Percentiles rank a stretch among this genome's conserved stretches.
phyloP scores from a whole-genome alignment of 2,329 filamentous ascomycete species.

The Stenocarpella maydis region DNA sequence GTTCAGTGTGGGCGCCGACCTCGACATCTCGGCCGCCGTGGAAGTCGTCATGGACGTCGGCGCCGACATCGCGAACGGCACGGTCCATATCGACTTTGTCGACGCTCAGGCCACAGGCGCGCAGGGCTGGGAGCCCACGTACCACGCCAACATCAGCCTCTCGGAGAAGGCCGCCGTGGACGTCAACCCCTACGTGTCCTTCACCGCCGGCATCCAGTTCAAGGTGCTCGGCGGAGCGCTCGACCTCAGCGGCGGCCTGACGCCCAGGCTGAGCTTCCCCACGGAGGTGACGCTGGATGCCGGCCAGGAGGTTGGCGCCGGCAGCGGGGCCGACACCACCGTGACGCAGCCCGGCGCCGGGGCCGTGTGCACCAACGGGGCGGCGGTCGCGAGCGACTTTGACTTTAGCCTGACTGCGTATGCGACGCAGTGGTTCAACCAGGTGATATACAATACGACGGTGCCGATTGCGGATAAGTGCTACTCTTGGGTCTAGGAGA shows the following conservation, averaged over 20 bases:
- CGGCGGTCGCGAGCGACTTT: slow-evolving; percentile 41
- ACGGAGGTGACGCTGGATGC: slow-evolving; percentile 39
- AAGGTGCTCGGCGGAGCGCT: slow-evolving; percentile 40
- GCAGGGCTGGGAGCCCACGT: slow-evolving; percentile 37
- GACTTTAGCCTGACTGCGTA: slow-evolving; percentile 40
- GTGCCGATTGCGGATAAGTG: slow-evolving; percentile 42
- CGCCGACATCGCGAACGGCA: slow-evolving; percentile 37
- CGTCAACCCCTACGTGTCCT: slow-evolving; percentile 40
- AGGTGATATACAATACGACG: slow-evolving; percentile 40
- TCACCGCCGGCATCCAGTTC: slow-evolving; percentile 39
- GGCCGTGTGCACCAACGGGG: slow-evolving; percentile 39
- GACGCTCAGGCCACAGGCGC: slow-evolving; percentile 37
- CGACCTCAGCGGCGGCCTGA: slow-evolving; percentile 41
- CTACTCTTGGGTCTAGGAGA: slow-evolving; percentile 38
- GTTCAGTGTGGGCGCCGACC: slow-evolving; percentile 49
- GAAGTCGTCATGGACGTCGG: slow-evolving; percentile 37
- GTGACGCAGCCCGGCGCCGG: slow-evolving; percentile 27
- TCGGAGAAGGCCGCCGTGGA: slow-evolving; percentile 37
- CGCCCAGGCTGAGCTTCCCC: slow-evolving; percentile 41
- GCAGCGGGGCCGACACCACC: slow-evolving; percentile 11
- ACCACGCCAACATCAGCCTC: slow-evolving; percentile 36
- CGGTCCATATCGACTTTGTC: slow-evolving; percentile 43
- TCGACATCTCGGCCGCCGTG: slow-evolving; percentile 45
- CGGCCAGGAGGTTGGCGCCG: slow-evolving; percentile 35
- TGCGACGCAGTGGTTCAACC: slow-evolving; percentile 41